Evolutionary conservation across 1,284 basidiomycete species (phyloP).

Genomic region (Abortiporus biennis): DNA sequence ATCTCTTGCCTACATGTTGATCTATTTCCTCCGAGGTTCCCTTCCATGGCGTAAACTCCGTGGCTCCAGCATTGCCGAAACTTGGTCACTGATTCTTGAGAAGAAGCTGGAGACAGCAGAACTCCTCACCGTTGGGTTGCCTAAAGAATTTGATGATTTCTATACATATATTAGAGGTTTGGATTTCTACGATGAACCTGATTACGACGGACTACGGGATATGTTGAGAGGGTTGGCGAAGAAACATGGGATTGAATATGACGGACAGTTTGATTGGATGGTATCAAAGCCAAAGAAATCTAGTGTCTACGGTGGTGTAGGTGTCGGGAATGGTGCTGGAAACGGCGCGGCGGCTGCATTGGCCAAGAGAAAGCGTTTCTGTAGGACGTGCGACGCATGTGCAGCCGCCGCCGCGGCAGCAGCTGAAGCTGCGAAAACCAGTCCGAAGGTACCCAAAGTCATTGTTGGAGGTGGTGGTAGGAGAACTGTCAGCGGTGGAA

Average conservation of each 20-base stretch:
- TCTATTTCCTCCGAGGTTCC: conserved; percentile 88
- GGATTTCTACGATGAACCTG: conserved; percentile 86
- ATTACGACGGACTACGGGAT: conserved; percentile 82
- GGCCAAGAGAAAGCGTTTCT: conserved; percentile 2
- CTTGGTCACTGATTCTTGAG: conserved; percentile 72
- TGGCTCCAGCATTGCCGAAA: conserved; percentile 72
- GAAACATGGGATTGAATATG: conserved; percentile 23
- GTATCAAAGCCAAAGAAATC: no score
- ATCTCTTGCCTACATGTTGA: conserved; percentile 87
- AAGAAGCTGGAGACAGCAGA: conserved; percentile 57
- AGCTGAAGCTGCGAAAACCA: no score
- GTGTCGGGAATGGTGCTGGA: neutral
- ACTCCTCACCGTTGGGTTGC: conserved; percentile 77
- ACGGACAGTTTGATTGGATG: conserved; percentile 26
- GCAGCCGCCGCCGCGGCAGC: neutral
- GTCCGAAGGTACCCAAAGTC: no score
- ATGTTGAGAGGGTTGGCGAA: conserved; percentile 61
- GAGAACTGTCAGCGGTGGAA: no score
- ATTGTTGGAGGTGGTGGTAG: no score
- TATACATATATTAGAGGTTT: conserved; percentile 83
- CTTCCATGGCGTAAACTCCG: conserved; percentile 88
- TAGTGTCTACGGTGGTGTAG: no score
- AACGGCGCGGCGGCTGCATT: neutral
- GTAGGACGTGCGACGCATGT: conserved; percentile 5
- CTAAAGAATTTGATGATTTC: conserved; percentile 84